phyloP scores from a whole-genome alignment of 257 asterid species.

The Plectranthus barbatus region DNA sequence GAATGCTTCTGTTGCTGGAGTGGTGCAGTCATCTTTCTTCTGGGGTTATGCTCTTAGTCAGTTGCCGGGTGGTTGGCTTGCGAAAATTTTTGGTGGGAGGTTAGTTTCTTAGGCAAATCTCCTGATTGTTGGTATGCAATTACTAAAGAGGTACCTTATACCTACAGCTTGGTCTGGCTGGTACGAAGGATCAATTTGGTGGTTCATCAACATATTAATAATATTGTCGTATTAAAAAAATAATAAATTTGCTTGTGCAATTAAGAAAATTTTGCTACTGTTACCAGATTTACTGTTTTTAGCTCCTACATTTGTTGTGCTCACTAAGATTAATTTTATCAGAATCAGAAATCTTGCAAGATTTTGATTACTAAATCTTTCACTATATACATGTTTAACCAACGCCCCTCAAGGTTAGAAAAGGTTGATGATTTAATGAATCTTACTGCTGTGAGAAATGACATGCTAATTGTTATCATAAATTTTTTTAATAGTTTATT shows the following conservation, averaged over 20 bases:
- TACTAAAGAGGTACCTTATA: neutral
- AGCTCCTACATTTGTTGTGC: neutral
- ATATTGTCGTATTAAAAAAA: neutral
- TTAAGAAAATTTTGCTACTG: neutral
- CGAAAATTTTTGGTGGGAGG: conserved; percentile 95
- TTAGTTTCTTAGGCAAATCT: conserved; percentile 32
- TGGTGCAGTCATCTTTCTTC: conserved; percentile 97
- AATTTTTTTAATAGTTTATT: neutral
- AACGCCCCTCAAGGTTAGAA: neutral
- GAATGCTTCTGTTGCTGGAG: conserved; percentile 88
- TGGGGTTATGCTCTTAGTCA: conserved; percentile 99
- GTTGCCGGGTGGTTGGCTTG: conserved; percentile 98
- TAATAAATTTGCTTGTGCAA: neutral
- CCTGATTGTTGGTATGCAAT: neutral
- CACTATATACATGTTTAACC: neutral
- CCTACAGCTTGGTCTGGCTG: neutral
- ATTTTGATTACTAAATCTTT: neutral
- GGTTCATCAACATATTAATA: neutral
- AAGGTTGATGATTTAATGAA: neutral
- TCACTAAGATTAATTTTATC: neutral
- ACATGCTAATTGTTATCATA: neutral
- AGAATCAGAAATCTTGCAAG: neutral
- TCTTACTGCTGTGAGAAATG: neutral
- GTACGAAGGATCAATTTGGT: neutral
- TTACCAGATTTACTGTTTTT: neutral